phyloP scores from a whole-genome alignment of 176 grass and related monocot genomes.

The Zoysia japonica region DNA sequence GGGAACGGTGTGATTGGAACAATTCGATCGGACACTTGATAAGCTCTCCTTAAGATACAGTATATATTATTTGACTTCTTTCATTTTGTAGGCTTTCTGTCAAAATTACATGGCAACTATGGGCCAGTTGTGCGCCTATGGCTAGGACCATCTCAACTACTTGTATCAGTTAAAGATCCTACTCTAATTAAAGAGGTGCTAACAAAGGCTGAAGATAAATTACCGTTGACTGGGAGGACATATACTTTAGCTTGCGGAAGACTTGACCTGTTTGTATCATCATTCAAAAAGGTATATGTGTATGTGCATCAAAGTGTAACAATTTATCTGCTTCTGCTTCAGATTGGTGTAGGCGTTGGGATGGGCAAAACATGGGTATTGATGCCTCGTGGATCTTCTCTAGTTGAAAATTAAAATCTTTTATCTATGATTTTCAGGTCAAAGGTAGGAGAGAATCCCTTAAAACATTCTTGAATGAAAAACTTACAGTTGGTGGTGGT shows the following conservation, averaged over 20 bases:
- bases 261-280: conserved; percentile 71
- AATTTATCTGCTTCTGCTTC: background rate
- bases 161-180: conserved; percentile 85
- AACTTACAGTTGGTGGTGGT: conserved; percentile 24
- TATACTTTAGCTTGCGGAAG: conserved; percentile 90
- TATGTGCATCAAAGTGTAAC: background rate
- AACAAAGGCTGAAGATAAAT: conserved; percentile 85
- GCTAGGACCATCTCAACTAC: conserved; percentile 82
- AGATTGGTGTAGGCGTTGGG: background rate
- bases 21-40: conserved; percentile 20
- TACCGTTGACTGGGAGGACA: conserved; percentile 70
- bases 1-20: conserved; percentile 8
- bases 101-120: conserved; percentile 77
- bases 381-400: background rate
- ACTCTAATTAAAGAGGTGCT: conserved; percentile 73
- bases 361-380: background rate
- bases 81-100: conserved; percentile 64
- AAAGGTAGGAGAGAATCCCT: conserved; percentile 75
- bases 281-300: conserved; percentile 71
- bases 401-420: conserved; percentile 5
- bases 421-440: conserved; percentile 52
- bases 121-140: conserved; percentile 86
- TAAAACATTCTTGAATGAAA: conserved; percentile 66
- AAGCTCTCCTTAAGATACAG: background rate
- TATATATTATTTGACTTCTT: conserved; percentile 22